Percentiles rank a stretch among this genome's conserved stretches.
Evolutionary conservation across 1,284 basidiomycete species (phyloP).

Genomic region (Vanrija humicola): DNA sequence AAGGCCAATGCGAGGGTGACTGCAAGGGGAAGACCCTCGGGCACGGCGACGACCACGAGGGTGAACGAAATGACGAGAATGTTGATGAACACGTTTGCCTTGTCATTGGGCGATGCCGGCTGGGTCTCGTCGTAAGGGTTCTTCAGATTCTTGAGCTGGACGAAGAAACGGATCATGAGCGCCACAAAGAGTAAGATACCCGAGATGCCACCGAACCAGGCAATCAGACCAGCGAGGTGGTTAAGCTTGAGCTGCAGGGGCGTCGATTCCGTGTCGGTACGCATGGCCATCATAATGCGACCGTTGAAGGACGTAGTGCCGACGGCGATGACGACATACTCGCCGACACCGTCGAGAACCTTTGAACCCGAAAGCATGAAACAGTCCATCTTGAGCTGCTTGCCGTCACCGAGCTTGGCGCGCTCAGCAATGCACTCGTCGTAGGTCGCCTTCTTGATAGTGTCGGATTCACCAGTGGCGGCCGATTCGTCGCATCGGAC

Average conservation of each 20-base stretch:
- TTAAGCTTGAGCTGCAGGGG: constrained; percentile 95
- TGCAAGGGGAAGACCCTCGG: constrained; percentile 92
- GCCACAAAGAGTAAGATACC: constrained; percentile 77
- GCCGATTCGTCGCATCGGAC: constrained; percentile 95
- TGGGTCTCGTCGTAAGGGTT: constrained; percentile 47
- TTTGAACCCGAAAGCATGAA: constrained; percentile 92
- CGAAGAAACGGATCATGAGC: constrained; percentile 92
- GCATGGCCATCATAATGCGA: constrained; percentile 76
- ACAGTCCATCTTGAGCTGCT: constrained; percentile 71
- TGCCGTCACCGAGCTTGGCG: constrained; percentile 40
- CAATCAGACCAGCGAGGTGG: constrained; percentile 85
- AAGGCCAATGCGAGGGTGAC: constrained; percentile 95
- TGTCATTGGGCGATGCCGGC: constrained; percentile 65
- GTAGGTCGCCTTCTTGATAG: constrained; percentile 83
- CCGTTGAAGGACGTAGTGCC: constrained; percentile 92
- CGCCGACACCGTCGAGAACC: constrained; percentile 90
- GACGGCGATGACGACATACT: constrained; percentile 87
- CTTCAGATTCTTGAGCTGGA: constrained; percentile 66
- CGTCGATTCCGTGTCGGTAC: constrained; percentile 55
- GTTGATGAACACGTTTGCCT: constrained; percentile 66
- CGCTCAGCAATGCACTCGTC: constrained; percentile 63
- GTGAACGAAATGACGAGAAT: constrained; percentile 63
- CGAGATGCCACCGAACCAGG: constrained; percentile 77
- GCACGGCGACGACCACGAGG: constrained; percentile 92
- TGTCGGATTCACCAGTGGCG: constrained; percentile 93